Conservation (phyloP, 495 filamentous ascomycete genomes). For the Polyplosphaeria fusca region DNA sequence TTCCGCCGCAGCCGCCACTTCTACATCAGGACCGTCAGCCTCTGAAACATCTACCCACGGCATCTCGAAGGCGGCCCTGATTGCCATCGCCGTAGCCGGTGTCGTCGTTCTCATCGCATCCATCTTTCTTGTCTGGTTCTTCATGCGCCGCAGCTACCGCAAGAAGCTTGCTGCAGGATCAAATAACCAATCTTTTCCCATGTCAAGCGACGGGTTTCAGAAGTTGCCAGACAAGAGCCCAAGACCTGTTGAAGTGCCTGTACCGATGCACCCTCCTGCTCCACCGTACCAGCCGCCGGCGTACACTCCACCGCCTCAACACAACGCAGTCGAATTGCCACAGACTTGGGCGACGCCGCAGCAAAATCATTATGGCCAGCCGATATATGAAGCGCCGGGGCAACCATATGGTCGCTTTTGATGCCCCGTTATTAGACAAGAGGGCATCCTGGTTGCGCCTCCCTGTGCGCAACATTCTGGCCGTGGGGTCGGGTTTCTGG, state of each 20-base stretch:
- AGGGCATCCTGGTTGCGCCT: too few relatives aligned
- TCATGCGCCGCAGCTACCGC: constrained; percentile 22
- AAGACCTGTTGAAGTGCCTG: constrained; percentile 23
- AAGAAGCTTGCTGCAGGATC: constrained; percentile 12
- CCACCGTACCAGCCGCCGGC: constrained; percentile 23
- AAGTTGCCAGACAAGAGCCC: constrained; percentile 25
- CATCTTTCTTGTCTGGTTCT: constrained; percentile 17
- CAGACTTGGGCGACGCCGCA: constrained; percentile 2
- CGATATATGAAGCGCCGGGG: constrained; percentile 24
- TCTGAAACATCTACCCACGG: not conserved
- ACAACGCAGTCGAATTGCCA: constrained; percentile 19
- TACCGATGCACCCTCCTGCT: constrained; percentile 13
- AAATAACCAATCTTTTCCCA: constrained; percentile 8
- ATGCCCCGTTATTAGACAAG: too few relatives aligned
- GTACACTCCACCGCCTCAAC: constrained; percentile 2
- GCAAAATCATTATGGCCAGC: constrained; percentile 22
- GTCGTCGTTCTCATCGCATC: constrained; percentile 10
- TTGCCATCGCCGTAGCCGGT: constrained; percentile 9
- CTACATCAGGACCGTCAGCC: constrained; percentile 1
- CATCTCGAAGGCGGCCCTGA: constrained; percentile 1
- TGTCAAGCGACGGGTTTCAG: constrained; percentile 21
- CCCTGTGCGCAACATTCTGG: too few relatives aligned
- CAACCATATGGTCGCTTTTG: not conserved
- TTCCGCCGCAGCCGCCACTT: constrained; percentile 4
- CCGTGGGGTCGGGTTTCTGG: too few relatives aligned